Evolutionary conservation across 2,329 filamentous ascomycete genomes (phyloP).

Genomic region (Pseudodiploospora longispora): DNA sequence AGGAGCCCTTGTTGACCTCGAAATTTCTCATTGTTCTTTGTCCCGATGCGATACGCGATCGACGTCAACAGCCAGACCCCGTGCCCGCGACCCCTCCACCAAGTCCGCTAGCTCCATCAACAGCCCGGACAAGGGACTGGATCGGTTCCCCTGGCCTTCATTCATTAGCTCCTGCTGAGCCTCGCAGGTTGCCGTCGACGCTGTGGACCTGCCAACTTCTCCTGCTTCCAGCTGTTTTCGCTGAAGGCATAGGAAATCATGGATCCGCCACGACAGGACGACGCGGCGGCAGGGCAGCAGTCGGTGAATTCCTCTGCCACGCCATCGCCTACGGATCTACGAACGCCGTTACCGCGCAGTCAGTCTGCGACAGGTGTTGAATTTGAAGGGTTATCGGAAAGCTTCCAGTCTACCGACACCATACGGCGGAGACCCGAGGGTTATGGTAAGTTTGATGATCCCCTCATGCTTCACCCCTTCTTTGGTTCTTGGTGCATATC

Average conservation of each 20-base stretch:
- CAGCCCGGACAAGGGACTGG: constrained; percentile 3
- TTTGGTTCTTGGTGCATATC: not conserved
- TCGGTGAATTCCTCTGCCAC: constrained; percentile 28
- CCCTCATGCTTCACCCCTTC: not conserved
- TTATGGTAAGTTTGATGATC: constrained; percentile 40
- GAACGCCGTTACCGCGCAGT: constrained; percentile 28
- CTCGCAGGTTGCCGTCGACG: constrained; percentile 3
- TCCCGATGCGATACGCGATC: constrained; percentile 3
- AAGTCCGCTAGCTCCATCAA: constrained; percentile 8
- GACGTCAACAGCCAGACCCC: constrained; percentile 6
- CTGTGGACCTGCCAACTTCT: constrained; percentile 4
- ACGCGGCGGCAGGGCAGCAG: constrained; percentile 26
- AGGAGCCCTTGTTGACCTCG: too few species aligned
- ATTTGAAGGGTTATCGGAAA: constrained; percentile 43
- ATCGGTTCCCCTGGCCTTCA: constrained; percentile 2
- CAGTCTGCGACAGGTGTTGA: constrained; percentile 26
- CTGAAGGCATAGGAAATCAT: constrained; percentile 22
- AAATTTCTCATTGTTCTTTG: not conserved
- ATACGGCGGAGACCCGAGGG: constrained; percentile 49
- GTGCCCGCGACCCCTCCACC: constrained; percentile 10
- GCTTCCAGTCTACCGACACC: constrained; percentile 52
- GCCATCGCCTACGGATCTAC: constrained; percentile 43
- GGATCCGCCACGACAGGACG: constrained; percentile 32
- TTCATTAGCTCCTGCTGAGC: constrained; percentile 1
- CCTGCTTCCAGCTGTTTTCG: too few species aligned